Base-by-base conservation (phyloP, 139 green algal species). In the Mesostigma viride region DNA sequence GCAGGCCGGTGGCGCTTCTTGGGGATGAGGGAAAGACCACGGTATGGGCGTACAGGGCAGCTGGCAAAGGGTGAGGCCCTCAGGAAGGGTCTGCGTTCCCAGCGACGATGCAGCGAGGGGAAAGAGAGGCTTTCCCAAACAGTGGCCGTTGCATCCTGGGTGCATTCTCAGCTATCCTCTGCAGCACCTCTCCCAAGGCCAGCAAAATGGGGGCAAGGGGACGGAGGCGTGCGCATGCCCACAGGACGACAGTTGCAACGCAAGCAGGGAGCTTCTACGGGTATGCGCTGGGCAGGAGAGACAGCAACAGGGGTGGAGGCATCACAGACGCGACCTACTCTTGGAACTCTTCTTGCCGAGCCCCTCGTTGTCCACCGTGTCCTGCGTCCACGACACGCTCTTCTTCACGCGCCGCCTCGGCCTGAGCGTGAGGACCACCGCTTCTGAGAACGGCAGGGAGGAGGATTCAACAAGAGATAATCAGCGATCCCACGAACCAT, bases 311-410 rank as follows among this genome's bases (percentile, higher is more conserved):
- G 28, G 31, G 27, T 24, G 27, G 27, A 36, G 36, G 27, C 4
- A 33, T 6, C 40, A 60, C 17, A 48, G 20, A 60, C 8, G 48
- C 3, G 5, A 65, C 69, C 34, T 36, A 76, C 69, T 75, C 45
- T 79, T 79, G 26, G 73, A 79, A 14, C 47, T 73, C 32, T 76
- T 76, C 31, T 36, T 67, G 6, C 51, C 40, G 3, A 77, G 36
- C 30, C 35, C 30, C 46, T 79, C 73, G 44, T 79, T 79, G 56
- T 79, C 73, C n/a, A 79, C 69, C 1, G 63, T 72, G 60, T 69
- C 69, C 27, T 44, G 28, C 17, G 75, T n/a, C 73, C 73, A 79
- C 31, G 47, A 62, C 60, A 79, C 61, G 3, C 31, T 51, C 67
- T 79, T 76, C 67, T 69, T 76, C 6, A 6, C 3, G 2, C 51